Evolutionary conservation across 1,284 basidiomycete species (phyloP).

Genomic region (Apiotrichum laibachii): DNA sequence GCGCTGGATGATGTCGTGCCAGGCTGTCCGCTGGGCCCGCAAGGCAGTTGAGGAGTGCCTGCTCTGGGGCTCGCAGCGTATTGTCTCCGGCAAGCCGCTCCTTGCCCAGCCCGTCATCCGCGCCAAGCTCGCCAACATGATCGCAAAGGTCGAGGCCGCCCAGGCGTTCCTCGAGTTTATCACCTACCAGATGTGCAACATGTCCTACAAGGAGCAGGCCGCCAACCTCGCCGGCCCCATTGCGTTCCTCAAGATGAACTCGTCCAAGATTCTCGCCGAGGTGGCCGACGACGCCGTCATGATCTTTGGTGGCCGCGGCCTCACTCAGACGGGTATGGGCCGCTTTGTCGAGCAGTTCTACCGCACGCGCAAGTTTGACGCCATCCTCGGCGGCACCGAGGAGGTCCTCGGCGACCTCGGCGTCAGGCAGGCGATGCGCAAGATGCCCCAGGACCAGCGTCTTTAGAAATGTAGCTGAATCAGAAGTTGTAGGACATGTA

Average conservation of each 20-base stretch:
- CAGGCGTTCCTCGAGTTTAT: conserved; percentile 87
- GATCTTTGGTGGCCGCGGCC: conserved; percentile 45
- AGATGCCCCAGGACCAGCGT: conserved; percentile 1
- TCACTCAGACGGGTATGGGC: conserved; percentile 55
- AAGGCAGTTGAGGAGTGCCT: conserved; percentile 50
- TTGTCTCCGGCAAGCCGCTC: conserved; percentile 79
- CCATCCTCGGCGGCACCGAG: conserved; percentile 58
- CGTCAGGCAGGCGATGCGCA: conserved; percentile 48
- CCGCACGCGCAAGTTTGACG: conserved; percentile 76
- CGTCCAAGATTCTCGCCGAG: conserved; percentile 46
- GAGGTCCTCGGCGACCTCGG: conserved; percentile 57
- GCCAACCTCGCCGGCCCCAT: conserved; percentile 50
- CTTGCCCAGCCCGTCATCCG: conserved; percentile 79
- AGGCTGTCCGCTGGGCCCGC: conserved; percentile 17
- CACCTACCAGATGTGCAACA: conserved; percentile 88
- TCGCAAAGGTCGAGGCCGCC: conserved; percentile 73
- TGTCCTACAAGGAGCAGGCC: conserved; percentile 68
- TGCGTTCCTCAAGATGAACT: conserved; percentile 61
- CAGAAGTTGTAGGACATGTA: too few species aligned
- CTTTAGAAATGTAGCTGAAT: not conserved
- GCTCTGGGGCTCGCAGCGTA: conserved; percentile 70
- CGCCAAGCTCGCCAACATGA: conserved; percentile 67
- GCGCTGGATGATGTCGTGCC: conserved; percentile 10
- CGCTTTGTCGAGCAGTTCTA: conserved; percentile 55
- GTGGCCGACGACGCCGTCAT: conserved; percentile 56